A percentile compares a stretch with the other conserved stretches of the same genome.
Evolutionary conservation across 352 stramenopile species (phyloP).

Genomic region (Hyaloperonospora arabidopsidis): DNA sequence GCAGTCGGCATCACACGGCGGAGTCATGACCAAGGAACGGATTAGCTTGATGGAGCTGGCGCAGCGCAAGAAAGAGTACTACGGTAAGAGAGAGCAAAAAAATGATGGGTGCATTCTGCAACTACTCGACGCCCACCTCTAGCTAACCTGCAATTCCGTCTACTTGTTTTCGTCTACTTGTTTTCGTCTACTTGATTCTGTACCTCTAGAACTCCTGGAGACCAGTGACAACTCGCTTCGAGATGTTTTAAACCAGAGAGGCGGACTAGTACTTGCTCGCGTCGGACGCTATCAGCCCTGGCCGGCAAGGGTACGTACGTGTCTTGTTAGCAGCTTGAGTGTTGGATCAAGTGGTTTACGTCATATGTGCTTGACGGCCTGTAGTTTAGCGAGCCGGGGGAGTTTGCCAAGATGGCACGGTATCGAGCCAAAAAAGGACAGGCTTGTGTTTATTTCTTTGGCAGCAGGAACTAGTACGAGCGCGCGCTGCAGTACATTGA

Average conservation of each 20-base stretch:
- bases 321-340: background rate
- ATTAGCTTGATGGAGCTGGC: conserved; percentile 38
- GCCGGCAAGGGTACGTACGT: conserved; percentile 58
- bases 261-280: conserved; percentile 66
- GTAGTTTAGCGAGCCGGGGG: conserved; percentile 73
- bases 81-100: conserved; percentile 20
- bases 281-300: conserved; percentile 77
- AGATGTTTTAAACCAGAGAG: conserved; percentile 66
- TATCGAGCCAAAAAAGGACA: conserved; percentile 71
- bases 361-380: conserved; percentile 10
- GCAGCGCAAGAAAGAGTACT: conserved; percentile 47
- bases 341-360: conserved; percentile 1
- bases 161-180: conserved; percentile 1
- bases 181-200: conserved; percentile 5
- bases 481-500: conserved; percentile 11
- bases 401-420: conserved; percentile 74
- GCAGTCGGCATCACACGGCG: conserved; percentile 8
- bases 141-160: background rate
- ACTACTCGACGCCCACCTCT: background rate
- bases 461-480: conserved; percentile 76
- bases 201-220: conserved; percentile 44
- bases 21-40: conserved; percentile 28
- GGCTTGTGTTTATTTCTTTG: conserved; percentile 83
- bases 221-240: conserved; percentile 48
- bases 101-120: background rate